phyloP scores from a whole-genome alignment of 768 basidiomycete genomes.

The Pleurotus citrinopileatus region DNA sequence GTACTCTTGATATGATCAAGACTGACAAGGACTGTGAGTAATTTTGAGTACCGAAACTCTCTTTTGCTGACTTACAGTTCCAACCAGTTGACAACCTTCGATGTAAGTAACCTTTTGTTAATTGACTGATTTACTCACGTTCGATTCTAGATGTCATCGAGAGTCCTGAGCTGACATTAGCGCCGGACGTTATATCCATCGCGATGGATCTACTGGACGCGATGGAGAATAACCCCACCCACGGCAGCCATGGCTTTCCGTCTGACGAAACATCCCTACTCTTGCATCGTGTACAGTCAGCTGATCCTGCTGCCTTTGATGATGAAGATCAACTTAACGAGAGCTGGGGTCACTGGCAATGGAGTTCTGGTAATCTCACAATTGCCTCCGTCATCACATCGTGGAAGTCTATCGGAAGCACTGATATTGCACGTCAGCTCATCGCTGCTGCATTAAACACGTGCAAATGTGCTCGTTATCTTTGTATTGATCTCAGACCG shows the following conservation, averaged over 20 bases:
- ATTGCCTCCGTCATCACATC: not conserved
- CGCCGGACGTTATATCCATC: not conserved
- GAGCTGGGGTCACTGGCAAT: conserved; percentile 16
- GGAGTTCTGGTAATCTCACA: conserved; percentile 6
- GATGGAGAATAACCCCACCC: not conserved
- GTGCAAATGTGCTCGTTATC: conserved; percentile 12
- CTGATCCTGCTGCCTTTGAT: conserved; percentile 7
- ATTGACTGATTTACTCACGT: not conserved
- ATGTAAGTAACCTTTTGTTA: too few relatives aligned
- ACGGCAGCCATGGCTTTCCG: not conserved
- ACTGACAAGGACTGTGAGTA: too few relatives aligned
- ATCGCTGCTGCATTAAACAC: conserved; percentile 14
- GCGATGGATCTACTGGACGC: not conserved
- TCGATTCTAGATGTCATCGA: not conserved
- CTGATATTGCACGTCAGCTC: conserved; percentile 9
- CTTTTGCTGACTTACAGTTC: too few relatives aligned
- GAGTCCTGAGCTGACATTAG: not conserved
- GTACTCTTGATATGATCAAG: too few relatives aligned
- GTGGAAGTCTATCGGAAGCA: conserved; percentile 12
- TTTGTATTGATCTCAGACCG: too few relatives aligned
- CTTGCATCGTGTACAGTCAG: not conserved
- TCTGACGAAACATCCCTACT: not conserved
- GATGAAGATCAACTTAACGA: conserved; percentile 11
- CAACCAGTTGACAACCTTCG: too few relatives aligned
- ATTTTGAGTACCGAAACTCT: too few relatives aligned